Evolutionary conservation across 805 yeast species (phyloP).

Genomic region (Pichia rugopelliculosa): DNA sequence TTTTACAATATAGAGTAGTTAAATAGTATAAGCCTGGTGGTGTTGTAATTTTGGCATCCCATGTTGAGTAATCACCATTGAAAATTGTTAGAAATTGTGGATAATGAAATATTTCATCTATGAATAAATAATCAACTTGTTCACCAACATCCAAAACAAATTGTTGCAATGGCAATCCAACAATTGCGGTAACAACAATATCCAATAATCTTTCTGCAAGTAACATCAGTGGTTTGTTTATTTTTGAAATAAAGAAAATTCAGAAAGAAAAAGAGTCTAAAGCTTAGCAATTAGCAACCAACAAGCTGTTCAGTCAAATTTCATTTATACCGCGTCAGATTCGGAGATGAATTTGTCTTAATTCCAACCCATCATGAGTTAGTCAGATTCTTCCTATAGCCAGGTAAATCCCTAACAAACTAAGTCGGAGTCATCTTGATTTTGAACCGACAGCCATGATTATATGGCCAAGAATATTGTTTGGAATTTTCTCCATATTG

Average conservation of each 20-base stretch:
- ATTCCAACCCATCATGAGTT: no score
- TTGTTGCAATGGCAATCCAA: conserved; percentile 13
- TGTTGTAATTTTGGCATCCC: conserved; percentile 92
- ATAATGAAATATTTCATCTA: conserved; percentile 83
- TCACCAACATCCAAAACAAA: conserved; percentile 17
- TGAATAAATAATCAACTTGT: conserved; percentile 29
- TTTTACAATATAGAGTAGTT: conserved; percentile 33
- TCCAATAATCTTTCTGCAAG: conserved; percentile 13
- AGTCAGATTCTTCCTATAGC: no score
- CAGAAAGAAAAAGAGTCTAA: neutral
- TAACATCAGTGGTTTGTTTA: conserved; percentile 2
- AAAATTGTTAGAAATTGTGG: conserved; percentile 70
- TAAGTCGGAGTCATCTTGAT: neutral
- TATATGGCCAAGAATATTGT: neutral
- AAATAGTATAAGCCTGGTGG: conserved; percentile 84
- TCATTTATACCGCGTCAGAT: neutral
- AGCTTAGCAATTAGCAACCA: no score
- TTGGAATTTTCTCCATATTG: neutral
- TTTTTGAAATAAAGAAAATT: neutral
- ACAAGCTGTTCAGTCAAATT: no score
- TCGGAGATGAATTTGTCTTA: no score
- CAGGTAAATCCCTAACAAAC: accelerated
- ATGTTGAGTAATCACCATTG: conserved; percentile 47
- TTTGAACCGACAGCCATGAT: neutral
- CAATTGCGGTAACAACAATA: conserved; percentile 10